Conservation (phyloP, 805 yeast species). For the Diddensiella transvaalensis region DNA sequence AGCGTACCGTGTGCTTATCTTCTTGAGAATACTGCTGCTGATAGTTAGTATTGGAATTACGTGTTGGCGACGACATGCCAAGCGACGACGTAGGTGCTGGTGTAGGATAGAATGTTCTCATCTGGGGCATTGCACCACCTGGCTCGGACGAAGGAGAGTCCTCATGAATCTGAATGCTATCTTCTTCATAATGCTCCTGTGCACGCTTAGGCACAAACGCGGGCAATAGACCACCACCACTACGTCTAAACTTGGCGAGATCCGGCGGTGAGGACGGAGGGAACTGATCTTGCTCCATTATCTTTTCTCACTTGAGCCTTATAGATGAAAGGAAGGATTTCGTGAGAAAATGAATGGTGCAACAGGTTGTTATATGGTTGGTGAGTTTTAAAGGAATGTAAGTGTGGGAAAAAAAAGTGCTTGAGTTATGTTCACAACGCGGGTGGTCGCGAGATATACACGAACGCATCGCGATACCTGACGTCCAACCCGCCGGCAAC, state of each 20-base stretch:
- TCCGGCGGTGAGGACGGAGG: conserved; percentile 52
- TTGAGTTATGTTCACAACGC: no score
- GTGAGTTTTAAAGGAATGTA: no score
- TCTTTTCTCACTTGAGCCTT: not conserved
- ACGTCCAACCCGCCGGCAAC: not conserved
- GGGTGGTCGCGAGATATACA: not conserved
- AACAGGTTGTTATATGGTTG: no score
- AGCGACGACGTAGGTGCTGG: conserved; percentile 28
- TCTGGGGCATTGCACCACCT: conserved; percentile 23
- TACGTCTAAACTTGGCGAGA: not conserved
- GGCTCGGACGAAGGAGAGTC: conserved; percentile 16
- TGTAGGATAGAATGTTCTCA: conserved; percentile 29
- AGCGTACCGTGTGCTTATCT: no score
- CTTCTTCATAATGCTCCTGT: no score
- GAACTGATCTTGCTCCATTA: conserved; percentile 32
- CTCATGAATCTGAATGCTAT: conserved; percentile 14
- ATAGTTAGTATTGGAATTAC: not conserved
- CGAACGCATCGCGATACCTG: not conserved
- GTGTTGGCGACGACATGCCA: conserved; percentile 19
- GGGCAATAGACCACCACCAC: conserved; percentile 18
- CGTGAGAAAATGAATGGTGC: no score
- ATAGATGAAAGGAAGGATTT: not conserved
- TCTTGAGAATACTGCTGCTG: no score
- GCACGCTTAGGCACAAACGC: conserved; percentile 16
- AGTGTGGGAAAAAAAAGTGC: no score